These are phyloP conservation scores for Pilobolus umbonatus DNA, from an alignment of 192 early-diverging fungal genomes.

Conservation along the genomic window DNA sequence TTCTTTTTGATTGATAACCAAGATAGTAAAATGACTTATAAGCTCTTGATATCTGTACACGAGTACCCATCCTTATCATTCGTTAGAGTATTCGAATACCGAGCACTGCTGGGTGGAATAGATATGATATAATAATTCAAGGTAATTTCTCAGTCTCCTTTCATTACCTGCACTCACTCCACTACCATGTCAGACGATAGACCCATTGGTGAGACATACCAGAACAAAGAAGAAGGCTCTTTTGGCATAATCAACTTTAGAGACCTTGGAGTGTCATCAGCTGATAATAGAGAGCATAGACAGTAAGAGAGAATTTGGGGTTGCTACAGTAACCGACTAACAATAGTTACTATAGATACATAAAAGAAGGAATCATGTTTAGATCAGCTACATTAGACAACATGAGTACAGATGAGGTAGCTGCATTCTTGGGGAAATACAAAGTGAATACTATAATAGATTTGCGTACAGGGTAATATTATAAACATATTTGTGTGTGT, in stretches of 20 bases:
- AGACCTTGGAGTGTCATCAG: slow-evolving; percentile 16
- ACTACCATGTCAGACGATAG: neutral
- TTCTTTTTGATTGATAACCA: too few species aligned
- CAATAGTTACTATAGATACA: slow-evolving; percentile 19
- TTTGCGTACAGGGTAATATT: slow-evolving; percentile 30
- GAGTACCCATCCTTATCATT: too few species aligned
- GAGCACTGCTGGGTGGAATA: too few species aligned
- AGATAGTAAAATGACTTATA: too few species aligned
- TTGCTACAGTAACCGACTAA: neutral
- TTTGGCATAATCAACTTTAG: slow-evolving; percentile 24
- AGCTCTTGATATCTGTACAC: too few species aligned
- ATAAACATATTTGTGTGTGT: neutral
- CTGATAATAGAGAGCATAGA: slow-evolving; percentile 5
- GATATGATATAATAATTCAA: too few species aligned
- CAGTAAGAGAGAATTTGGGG: neutral
- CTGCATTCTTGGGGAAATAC: slow-evolving; percentile 21
- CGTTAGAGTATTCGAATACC: too few species aligned
- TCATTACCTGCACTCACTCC: too few species aligned
- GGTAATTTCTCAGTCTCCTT: too few species aligned
- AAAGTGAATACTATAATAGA: slow-evolving; percentile 40
- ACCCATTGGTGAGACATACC: neutral
- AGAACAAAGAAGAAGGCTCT: neutral
- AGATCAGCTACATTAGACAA: slow-evolving; percentile 40
- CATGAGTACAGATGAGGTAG: slow-evolving; percentile 29
- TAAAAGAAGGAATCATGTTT: slow-evolving; percentile 34